These are phyloP conservation scores for Vicia villosa DNA, from an alignment of 306 rosid species.

Conservation along the genomic window DNA sequence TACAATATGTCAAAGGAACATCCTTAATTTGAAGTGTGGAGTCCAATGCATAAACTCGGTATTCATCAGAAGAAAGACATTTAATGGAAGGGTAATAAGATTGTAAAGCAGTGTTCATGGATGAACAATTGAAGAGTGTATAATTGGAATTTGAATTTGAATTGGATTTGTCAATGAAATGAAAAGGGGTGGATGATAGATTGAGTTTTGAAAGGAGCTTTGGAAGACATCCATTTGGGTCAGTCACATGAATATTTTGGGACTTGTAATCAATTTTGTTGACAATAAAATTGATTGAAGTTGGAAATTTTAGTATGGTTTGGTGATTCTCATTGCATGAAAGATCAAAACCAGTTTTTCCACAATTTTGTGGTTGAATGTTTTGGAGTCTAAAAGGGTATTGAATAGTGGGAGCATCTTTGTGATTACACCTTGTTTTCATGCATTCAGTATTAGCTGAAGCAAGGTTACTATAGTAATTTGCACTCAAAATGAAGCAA, in stretches of 20 bases:
- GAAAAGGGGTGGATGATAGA: constrained; percentile 10
- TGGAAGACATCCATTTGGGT: constrained; percentile 22
- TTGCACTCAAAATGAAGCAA: constrained; percentile 3
- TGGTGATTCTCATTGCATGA: constrained; percentile 14
- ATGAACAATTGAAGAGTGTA: constrained; percentile 31
- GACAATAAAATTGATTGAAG: neutral
- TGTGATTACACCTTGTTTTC: neutral
- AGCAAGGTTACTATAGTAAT: neutral
- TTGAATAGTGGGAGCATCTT: neutral
- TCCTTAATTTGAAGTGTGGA: constrained; percentile 9
- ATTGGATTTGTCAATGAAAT: neutral
- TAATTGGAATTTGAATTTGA: constrained; percentile 1
- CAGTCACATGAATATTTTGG: neutral
- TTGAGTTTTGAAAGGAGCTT: neutral
- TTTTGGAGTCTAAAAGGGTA: constrained; percentile 9
- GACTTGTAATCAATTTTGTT: constrained; percentile 26
- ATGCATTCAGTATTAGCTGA: neutral
- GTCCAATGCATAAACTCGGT: constrained; percentile 15
- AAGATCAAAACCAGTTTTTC: constrained; percentile 4
- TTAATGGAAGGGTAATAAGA: constrained; percentile 13
- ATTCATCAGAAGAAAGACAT: constrained; percentile 9
- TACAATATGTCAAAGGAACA: constrained; percentile 27
- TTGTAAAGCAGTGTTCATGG: constrained; percentile 28
- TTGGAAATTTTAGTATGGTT: constrained; percentile 13
- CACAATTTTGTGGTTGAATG: constrained; percentile 1